These are phyloP conservation scores for Juncus effusus DNA, from an alignment of 176 grass and related monocot species.

Conservation along the genomic window DNA sequence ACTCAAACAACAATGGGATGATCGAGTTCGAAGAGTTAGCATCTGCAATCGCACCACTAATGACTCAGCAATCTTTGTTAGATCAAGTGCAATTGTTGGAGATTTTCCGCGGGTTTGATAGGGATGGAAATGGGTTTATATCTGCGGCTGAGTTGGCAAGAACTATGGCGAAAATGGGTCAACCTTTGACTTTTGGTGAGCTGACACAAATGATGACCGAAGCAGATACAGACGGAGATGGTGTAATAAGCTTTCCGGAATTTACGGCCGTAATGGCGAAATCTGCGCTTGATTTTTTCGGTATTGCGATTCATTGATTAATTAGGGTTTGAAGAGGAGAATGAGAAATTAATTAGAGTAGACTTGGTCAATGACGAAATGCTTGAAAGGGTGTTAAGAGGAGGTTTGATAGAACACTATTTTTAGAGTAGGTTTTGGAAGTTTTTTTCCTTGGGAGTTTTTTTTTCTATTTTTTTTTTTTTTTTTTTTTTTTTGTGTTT, in stretches of 20 bases:
- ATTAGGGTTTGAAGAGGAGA: not conserved
- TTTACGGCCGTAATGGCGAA: conserved; percentile 67
- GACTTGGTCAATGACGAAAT: conserved; percentile 1
- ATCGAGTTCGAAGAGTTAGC: conserved; percentile 78
- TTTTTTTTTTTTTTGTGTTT: conserved; percentile 12
- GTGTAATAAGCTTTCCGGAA: conserved; percentile 69
- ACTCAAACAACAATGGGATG: conserved; percentile 56
- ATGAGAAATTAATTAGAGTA: not conserved
- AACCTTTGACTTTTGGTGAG: conserved; percentile 73
- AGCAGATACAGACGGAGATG: conserved; percentile 58
- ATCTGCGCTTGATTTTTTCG: conserved; percentile 72
- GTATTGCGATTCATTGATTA: conserved; percentile 25
- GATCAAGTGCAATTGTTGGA: conserved; percentile 68
- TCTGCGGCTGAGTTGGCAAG: conserved; percentile 63
- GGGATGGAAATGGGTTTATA: conserved; percentile 68
- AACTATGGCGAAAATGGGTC: conserved; percentile 58
- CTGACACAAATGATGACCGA: conserved; percentile 63
- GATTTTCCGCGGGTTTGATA: conserved; percentile 65
- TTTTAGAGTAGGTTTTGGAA: conserved; percentile 15
- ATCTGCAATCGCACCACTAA: conserved; percentile 54
- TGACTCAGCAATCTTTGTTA: conserved; percentile 56
- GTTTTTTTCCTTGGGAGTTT: not conserved
- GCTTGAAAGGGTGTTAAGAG: not conserved
- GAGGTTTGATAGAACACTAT: not conserved
- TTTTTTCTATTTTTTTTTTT: conserved; percentile 5